Evolutionary conservation across 108 stramenopile genomes (phyloP).

Genomic region (Nitzschia sp.): DNA sequence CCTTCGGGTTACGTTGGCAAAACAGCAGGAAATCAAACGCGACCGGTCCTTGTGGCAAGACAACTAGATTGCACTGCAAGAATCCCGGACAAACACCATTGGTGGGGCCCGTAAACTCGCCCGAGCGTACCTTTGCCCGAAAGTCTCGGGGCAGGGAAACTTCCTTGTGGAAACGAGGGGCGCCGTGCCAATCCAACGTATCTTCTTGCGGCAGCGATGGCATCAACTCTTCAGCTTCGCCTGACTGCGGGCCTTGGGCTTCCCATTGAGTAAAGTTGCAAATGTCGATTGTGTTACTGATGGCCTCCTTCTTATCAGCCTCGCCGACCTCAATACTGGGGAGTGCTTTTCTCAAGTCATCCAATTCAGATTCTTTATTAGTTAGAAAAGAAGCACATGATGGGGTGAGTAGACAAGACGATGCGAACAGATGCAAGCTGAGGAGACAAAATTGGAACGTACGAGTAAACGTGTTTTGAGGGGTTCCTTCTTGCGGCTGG

Average conservation of each 20-base stretch:
- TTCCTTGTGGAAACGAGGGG: constrained; percentile 36
- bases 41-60: constrained; percentile 58
- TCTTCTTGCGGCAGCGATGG: background rate
- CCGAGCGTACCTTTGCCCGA: constrained; percentile 44
- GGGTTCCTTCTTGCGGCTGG: constrained; percentile 55
- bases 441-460: background rate
- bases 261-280: constrained; percentile 5
- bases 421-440: background rate
- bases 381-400: background rate
- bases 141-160: constrained; percentile 31
- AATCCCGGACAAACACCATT: constrained; percentile 79
- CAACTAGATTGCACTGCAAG: constrained; percentile 87
- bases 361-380: constrained; percentile 26
- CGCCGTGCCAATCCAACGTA: constrained; percentile 43
- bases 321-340: constrained; percentile 24
- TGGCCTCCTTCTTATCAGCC: background rate
- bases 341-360: constrained; percentile 36
- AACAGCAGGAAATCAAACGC: constrained; percentile 90
- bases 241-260: background rate
- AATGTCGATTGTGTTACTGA: constrained; percentile 33
- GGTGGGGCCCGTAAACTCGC: constrained; percentile 54
- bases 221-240: background rate
- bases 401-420: background rate
- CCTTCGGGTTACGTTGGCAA: constrained; percentile 86
- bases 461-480: constrained; percentile 53